A percentile compares a stretch with the other conserved stretches of the same genome.
Conservation (phyloP, 768 basidiomycete genomes). For the Kwoniella europaea region DNA sequence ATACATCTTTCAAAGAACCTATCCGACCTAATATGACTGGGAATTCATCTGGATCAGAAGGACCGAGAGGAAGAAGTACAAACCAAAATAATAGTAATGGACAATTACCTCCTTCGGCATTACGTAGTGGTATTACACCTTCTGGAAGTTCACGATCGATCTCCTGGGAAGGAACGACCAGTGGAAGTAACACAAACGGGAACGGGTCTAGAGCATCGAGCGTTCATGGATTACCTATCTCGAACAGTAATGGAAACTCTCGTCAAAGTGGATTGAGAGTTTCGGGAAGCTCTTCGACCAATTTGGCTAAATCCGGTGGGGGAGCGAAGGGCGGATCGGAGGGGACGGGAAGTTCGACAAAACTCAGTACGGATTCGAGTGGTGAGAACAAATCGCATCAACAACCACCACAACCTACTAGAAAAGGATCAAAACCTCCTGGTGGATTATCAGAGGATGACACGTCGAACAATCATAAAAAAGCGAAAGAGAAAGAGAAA, state of each 20-base stretch:
- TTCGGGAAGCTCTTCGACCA: slow-evolving; percentile 2
- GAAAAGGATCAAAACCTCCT: slow-evolving; percentile 2
- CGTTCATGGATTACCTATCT: slow-evolving; percentile 1
- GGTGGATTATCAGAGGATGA: background rate
- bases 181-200: background rate
- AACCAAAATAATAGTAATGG: background rate
- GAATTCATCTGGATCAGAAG: slow-evolving; percentile 18
- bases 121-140: slow-evolving; percentile 15
- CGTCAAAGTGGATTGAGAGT: background rate
- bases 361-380: slow-evolving; percentile 22
- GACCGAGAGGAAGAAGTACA: slow-evolving; percentile 8
- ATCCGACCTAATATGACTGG: slow-evolving; percentile 21
- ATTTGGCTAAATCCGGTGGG: slow-evolving; percentile 2
- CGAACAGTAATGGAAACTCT: background rate
- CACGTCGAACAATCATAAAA: background rate
- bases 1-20: background rate
- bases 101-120: slow-evolving; percentile 17
- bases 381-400: slow-evolving; percentile 6
- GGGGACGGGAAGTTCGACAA: slow-evolving; percentile 32
- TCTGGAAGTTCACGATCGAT: slow-evolving; percentile 29
- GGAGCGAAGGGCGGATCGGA: slow-evolving; percentile 8
- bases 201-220: slow-evolving; percentile 9
- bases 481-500: slow-evolving; percentile 18
- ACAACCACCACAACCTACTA: background rate
- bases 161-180: slow-evolving; percentile 28